Base-by-base conservation (phyloP, 805 yeast species). In the Suhomyces prunicola region DNA sequence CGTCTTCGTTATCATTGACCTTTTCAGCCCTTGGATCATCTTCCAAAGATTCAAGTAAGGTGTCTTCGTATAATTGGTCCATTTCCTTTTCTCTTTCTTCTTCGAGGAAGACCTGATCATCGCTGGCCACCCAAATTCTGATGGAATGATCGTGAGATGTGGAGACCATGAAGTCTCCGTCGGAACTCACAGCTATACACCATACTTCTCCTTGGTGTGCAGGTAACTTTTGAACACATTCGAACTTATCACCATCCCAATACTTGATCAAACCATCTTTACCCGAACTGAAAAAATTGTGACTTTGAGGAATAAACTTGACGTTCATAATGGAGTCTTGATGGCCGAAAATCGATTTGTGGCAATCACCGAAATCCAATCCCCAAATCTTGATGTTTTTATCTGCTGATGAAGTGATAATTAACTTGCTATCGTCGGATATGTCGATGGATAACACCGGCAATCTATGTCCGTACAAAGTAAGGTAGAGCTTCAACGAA, bases 241-340 rank as follows among this genome's bases (percentile, higher is more conserved):
- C 97, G 69, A 94, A 94, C 70, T 94, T 94, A 62, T 89, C 96
- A 59, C 98, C 99, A 69, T 94, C 99, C 99, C 99, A 94, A 70
- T 90, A 91, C 70, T 94, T 94, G 52, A 94, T 81, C 54, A 87
- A 71, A 12, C 88, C 91, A 70, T 94, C 99, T 65, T 94, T 94
- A 33, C 93, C 86, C 53, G 90, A 85, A 52, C 96, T 86, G 72
- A 94, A 88, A 70, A 94, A 92, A 68, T 92, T 84, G 67, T 93
- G 97, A 12, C 88, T 79, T n/a, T 84, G 85, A 1, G 96, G 93
- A 49, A 91, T 78, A 64, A 94, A 94, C 55, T 76, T 81, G 29
- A 93, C 96, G 57, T 81, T 79, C 96, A 93, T 90, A 54, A 94
- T 89, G 3, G 97, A 87, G 68, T 94, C 99, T 64, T 91, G 96